Conservation (phyloP, 2,329 filamentous ascomycete species). For the Nemania abortiva region DNA sequence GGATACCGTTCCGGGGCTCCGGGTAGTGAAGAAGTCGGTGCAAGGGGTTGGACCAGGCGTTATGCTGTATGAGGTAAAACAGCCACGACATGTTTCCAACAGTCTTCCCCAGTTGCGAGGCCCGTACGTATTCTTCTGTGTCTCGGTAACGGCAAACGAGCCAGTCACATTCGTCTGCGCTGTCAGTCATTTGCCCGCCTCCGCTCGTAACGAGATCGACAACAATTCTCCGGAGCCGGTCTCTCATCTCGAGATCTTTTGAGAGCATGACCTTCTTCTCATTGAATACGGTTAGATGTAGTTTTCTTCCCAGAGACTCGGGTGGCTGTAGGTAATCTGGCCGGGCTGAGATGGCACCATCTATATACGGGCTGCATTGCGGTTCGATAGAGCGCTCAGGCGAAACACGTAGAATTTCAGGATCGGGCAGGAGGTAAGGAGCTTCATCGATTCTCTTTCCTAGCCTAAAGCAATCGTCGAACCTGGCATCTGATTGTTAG, state of each 20-base stretch:
- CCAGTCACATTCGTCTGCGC: slow-evolving; percentile 79
- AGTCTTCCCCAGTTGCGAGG: slow-evolving; percentile 81
- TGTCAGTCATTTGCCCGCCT: slow-evolving; percentile 75
- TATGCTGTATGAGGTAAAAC: slow-evolving; percentile 89
- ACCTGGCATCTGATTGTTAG: slow-evolving; percentile 67
- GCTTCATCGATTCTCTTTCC: slow-evolving; percentile 90
- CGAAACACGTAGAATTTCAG: slow-evolving; percentile 78
- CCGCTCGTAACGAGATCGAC: slow-evolving; percentile 76
- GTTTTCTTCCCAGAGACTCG: slow-evolving; percentile 53
- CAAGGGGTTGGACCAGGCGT: slow-evolving; percentile 88
- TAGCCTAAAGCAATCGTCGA: slow-evolving; percentile 94
- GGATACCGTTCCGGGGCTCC: slow-evolving; percentile 78
- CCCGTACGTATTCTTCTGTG: slow-evolving; percentile 80
- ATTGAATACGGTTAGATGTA: slow-evolving; percentile 79
- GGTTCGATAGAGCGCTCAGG: slow-evolving; percentile 68
- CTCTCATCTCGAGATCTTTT: slow-evolving; percentile 77
- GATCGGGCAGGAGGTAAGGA: slow-evolving; percentile 87
- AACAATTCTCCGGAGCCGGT: slow-evolving; percentile 75
- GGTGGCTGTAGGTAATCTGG: slow-evolving; percentile 60
- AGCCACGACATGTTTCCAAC: slow-evolving; percentile 96
- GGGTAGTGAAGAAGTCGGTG: slow-evolving; percentile 91
- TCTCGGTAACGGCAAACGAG: slow-evolving; percentile 90
- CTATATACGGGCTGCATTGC: slow-evolving; percentile 70
- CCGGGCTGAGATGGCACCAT: slow-evolving; percentile 71
- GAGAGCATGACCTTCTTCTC: slow-evolving; percentile 83